A percentile compares a stretch with the other conserved stretches of the same genome.
Conservation (phyloP, 31 red algal species). For the Porphyra umbilicalis region DNA sequence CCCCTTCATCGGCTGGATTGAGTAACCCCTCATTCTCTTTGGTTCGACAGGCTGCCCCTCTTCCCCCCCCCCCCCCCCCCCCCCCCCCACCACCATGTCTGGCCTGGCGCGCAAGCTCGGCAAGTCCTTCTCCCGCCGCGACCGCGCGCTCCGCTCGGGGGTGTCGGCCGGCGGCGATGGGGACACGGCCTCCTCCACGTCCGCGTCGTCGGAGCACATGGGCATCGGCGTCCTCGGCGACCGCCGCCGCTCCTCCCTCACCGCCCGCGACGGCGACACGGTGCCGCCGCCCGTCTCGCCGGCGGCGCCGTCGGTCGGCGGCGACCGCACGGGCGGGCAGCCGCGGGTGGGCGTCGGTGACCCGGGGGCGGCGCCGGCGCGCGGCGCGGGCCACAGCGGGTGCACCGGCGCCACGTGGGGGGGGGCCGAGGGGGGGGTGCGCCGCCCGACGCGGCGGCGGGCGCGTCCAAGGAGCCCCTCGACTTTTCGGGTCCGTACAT, state of each 20-base stretch:
- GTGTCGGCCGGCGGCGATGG: background rate
- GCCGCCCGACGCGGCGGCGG: background rate
- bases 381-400: background rate
- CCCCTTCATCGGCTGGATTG: no score
- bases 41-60: no score
- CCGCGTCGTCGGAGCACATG: background rate
- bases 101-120: background rate
- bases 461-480: background rate
- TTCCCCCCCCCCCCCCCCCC: background rate
- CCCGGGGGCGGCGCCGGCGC: background rate
- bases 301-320: background rate
- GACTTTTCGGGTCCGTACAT: background rate
- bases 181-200: background rate
- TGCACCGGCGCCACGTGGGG: background rate
- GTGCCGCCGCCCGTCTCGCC: background rate
- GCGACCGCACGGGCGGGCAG: background rate
- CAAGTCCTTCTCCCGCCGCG: background rate
- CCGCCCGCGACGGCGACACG: background rate
- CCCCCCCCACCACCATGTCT: background rate
- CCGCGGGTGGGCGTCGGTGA: background rate
- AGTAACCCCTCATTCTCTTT: no score
- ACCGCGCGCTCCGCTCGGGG: background rate
- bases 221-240: no score
- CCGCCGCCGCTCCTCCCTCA: background rate
- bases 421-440: background rate